Conservation (phyloP, 345 rosid species). For the Orychophragmus violaceus region DNA sequence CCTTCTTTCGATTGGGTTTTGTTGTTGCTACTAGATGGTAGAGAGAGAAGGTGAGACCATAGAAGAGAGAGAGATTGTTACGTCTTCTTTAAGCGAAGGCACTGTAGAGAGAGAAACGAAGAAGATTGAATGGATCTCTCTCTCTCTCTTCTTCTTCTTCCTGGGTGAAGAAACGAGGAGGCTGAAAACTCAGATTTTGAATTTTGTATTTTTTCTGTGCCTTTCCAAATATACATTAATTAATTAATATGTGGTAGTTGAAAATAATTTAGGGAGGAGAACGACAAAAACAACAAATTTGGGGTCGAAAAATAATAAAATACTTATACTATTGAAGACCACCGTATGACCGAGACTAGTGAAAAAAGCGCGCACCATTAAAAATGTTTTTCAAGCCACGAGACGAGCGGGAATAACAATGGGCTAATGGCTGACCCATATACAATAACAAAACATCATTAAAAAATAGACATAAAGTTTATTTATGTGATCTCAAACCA, state of each 20-base stretch:
- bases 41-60: slow-evolving; percentile 22
- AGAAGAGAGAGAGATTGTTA: slow-evolving; percentile 35
- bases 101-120: slow-evolving; percentile 38
- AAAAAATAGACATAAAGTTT: not conserved
- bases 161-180: slow-evolving; percentile 31
- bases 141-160: not conserved
- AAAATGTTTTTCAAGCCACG: not conserved
- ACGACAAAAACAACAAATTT: slow-evolving; percentile 18
- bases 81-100: slow-evolving; percentile 66
- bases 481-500: not conserved
- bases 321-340: not conserved
- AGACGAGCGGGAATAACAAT: slow-evolving; percentile 29
- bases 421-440: slow-evolving; percentile 5
- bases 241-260: slow-evolving; percentile 29
- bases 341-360: not conserved
- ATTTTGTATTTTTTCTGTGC: slow-evolving; percentile 8
- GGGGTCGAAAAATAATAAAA: not conserved
- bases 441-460: slow-evolving; percentile 7
- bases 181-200: slow-evolving; percentile 26
- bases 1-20: not conserved
- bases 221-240: not conserved
- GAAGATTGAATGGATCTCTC: not conserved
- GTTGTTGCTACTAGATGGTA: not conserved
- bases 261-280: slow-evolving; percentile 19
- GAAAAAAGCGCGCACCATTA: not conserved